phyloP scores from a whole-genome alignment of 345 rosid genomes.

The Syzygium aromaticum region DNA sequence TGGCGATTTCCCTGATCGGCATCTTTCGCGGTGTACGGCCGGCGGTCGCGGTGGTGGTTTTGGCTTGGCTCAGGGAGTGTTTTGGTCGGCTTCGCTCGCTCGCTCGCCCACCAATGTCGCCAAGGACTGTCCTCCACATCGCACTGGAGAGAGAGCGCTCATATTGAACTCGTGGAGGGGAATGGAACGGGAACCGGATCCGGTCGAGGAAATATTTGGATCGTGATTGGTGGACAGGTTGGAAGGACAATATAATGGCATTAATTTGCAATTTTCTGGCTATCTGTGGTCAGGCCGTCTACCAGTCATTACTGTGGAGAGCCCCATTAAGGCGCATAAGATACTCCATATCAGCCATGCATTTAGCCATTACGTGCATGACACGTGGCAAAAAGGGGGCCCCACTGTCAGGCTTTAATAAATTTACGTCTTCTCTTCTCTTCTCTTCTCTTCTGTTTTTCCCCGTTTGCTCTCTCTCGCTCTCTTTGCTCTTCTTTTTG shows the following conservation, averaged over 20 bases:
- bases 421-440: no score
- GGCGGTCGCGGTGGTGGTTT: not conserved
- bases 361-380: no score
- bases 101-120: not conserved
- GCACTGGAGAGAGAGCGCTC: constrained; percentile 1
- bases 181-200: constrained; percentile 8
- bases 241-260: not conserved
- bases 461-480: no score
- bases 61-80: not conserved
- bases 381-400: no score
- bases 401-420: no score
- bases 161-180: constrained; percentile 9
- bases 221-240: constrained; percentile 12
- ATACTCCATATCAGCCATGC: no score
- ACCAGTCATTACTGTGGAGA: not conserved
- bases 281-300: not conserved
- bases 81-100: not conserved
- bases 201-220: constrained; percentile 13
- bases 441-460: no score
- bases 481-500: no score
- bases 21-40: constrained; percentile 19
- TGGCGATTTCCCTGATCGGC: constrained; percentile 84
- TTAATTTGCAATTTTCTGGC: not conserved
- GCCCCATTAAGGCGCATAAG: not conserved
- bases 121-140: constrained; percentile 8